Percentiles rank a stretch among this genome's conserved stretches.
phyloP scores from a whole-genome alignment of 2,329 filamentous ascomycete genomes.

The Ophiobolus disseminans region DNA sequence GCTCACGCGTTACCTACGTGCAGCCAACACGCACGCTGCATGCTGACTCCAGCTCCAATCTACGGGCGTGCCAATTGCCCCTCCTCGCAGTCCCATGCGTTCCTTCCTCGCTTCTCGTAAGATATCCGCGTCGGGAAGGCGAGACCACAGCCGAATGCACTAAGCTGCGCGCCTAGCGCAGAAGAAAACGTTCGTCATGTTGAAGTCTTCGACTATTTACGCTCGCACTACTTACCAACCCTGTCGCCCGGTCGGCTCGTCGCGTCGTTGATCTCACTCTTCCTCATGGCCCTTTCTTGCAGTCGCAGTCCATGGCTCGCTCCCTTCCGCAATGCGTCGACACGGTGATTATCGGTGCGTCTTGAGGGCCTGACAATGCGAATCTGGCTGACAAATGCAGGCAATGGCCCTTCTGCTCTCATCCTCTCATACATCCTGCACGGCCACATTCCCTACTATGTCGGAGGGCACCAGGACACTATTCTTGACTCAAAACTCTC shows the following conservation, averaged over 20 bases:
- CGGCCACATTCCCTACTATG: constrained; percentile 65
- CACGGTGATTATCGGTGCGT: constrained; percentile 50
- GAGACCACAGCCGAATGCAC: constrained; percentile 17
- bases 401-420: constrained; percentile 68
- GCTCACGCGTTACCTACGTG: constrained; percentile 19
- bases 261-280: constrained; percentile 11
- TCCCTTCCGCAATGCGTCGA: constrained; percentile 48
- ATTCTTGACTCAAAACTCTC: constrained; percentile 64
- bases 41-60: not conserved
- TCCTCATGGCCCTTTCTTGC: constrained; percentile 40
- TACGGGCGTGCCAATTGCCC: constrained; percentile 6
- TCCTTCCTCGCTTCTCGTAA: not conserved
- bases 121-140: constrained; percentile 22
- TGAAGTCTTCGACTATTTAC: constrained; percentile 39
- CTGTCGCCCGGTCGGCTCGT: constrained; percentile 16
- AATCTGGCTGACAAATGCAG: constrained; percentile 49
- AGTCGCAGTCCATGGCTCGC: constrained; percentile 47
- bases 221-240: too few species aligned
- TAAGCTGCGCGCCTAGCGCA: constrained; percentile 35
- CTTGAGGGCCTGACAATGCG: not conserved
- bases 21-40: constrained; percentile 16
- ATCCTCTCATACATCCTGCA: constrained; percentile 69
- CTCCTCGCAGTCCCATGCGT: not conserved
- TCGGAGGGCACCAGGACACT: constrained; percentile 63
- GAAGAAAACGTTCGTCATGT: constrained; percentile 42